These are phyloP conservation scores for Lasiodiplodia hormozganensis DNA, from an alignment of 2,329 filamentous ascomycete species.

Conservation along the genomic window DNA sequence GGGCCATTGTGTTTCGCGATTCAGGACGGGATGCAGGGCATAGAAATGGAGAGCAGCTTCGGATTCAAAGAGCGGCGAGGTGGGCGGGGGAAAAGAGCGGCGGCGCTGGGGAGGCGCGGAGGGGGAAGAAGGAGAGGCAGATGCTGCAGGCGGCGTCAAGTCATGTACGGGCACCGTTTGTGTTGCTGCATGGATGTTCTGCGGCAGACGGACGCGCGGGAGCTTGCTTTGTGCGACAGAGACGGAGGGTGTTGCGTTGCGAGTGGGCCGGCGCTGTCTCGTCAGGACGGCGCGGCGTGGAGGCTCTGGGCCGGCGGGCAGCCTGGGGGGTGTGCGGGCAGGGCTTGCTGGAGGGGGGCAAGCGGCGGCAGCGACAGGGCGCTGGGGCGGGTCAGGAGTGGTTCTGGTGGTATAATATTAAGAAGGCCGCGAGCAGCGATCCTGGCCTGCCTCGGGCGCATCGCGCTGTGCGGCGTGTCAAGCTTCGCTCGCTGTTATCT, in stretches of 20 bases:
- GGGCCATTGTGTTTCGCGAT: constrained; percentile 41
- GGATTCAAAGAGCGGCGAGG: constrained; percentile 13
- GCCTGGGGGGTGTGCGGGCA: constrained; percentile 9
- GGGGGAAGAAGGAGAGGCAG: constrained; percentile 8
- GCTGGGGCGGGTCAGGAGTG: constrained; percentile 23
- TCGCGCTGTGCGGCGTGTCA: constrained; percentile 19
- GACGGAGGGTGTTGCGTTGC: constrained; percentile 25
- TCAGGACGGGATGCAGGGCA: constrained; percentile 19
- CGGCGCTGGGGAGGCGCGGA: constrained; percentile 19
- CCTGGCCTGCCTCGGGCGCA: constrained; percentile 22
- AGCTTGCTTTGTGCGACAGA: constrained; percentile 28
- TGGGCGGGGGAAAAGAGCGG: constrained; percentile 24
- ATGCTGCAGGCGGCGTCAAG: constrained; percentile 12
- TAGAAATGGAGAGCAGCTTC: constrained; percentile 25
- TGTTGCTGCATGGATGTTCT: constrained; percentile 29
- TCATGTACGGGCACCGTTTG: constrained; percentile 26
- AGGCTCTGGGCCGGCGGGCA: constrained; percentile 17
- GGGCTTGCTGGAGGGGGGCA: constrained; percentile 14
- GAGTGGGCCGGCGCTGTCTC: constrained; percentile 24
- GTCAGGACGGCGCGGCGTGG: constrained; percentile 16
- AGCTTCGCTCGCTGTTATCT: constrained; percentile 27
- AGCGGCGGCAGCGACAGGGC: constrained; percentile 17
- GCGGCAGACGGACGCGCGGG: constrained; percentile 26
- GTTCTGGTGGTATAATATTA: constrained; percentile 27
- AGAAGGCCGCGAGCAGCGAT: constrained; percentile 20